Percentiles rank a stretch among this genome's conserved stretches.
phyloP scores from a whole-genome alignment of 768 basidiomycete species.

The Melanogaster broomeanus region DNA sequence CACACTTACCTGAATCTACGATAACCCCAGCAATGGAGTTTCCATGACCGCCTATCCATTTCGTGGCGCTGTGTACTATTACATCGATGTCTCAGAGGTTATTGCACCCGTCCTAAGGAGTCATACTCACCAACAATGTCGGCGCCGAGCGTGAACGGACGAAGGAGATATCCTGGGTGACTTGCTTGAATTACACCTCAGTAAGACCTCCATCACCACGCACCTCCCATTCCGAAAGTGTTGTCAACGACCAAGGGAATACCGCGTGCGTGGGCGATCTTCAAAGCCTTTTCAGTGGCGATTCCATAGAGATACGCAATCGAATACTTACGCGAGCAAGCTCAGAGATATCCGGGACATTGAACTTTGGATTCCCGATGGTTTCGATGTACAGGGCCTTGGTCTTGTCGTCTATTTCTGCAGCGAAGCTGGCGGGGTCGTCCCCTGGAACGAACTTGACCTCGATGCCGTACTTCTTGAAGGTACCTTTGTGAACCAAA shows the following conservation, averaged over 20 bases:
- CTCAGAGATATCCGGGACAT: constrained; percentile 64
- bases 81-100: not conserved
- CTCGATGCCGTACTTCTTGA: constrained; percentile 13
- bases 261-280: constrained; percentile 70
- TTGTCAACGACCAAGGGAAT: constrained; percentile 84
- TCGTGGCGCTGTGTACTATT: constrained; percentile 72
- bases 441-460: constrained; percentile 53
- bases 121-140: constrained; percentile 63
- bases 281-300: not conserved
- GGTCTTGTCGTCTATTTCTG: constrained; percentile 75
- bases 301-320: not conserved
- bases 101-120: too few relatives aligned
- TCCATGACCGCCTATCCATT: constrained; percentile 85
- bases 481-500: constrained; percentile 8
- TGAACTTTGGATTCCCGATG: constrained; percentile 80
- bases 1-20: constrained; percentile 57
- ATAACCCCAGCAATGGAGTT: constrained; percentile 79
- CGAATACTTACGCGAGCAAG: constrained; percentile 55
- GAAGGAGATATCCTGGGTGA: constrained; percentile 54
- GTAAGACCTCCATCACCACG: not conserved
- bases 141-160: constrained; percentile 73
- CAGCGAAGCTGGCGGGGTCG: constrained; percentile 57
- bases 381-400: constrained; percentile 76
- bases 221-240: constrained; percentile 72
- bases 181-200: not conserved